Percentiles rank a stretch among this genome's conserved stretches.
Conservation (phyloP, 129 eudicot species). For the Logfia minima region DNA sequence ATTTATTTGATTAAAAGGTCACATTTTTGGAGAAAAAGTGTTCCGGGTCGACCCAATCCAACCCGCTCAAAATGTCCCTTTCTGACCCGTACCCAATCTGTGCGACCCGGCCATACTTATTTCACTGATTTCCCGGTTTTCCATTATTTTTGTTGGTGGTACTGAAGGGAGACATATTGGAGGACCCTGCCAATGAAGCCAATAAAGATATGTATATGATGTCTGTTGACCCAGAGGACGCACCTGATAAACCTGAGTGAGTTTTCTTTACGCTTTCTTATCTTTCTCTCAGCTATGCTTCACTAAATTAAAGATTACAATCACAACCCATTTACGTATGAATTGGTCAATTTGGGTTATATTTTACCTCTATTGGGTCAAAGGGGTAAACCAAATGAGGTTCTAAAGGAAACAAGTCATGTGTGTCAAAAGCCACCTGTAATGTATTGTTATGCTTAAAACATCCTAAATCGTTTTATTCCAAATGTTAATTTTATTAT, state of each 20-base stretch:
- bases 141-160: not conserved
- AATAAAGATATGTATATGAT: slow-evolving; percentile 96
- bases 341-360: not conserved
- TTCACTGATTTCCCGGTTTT: not conserved
- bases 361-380: not conserved
- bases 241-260: slow-evolving; percentile 85
- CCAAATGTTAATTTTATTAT: not conserved
- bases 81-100: not conserved
- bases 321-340: not conserved
- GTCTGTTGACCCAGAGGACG: slow-evolving; percentile 83
- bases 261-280: not conserved
- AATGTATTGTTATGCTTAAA: too few species aligned
- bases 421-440: too few species aligned
- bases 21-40: too few species aligned
- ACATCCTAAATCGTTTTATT: too few species aligned
- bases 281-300: not conserved
- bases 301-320: not conserved
- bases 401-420: too few species aligned
- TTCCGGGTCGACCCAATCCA: too few species aligned
- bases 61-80: not conserved
- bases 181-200: slow-evolving; percentile 93
- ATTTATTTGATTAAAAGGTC: too few species aligned
- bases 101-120: not conserved
- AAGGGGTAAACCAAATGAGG: too few species aligned
- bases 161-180: slow-evolving; percentile 84